Base-by-base conservation (phyloP, 2,329 filamentous ascomycete genomes). In the Microsporum canis region DNA sequence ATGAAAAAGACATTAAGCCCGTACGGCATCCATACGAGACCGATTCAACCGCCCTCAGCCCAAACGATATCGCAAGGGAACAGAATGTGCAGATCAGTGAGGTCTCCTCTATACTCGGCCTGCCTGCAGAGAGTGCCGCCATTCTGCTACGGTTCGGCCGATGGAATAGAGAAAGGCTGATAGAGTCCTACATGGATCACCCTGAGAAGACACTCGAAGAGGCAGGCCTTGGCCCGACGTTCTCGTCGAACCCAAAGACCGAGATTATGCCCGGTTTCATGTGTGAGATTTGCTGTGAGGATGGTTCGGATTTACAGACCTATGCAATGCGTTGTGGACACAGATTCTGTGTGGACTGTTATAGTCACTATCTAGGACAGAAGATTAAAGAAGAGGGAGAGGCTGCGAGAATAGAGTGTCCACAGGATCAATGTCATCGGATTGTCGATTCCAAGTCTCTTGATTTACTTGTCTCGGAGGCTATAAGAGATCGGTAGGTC, bases 331-430 rank as follows among this genome's bases (percentile, higher is more conserved):
- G 89, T 71, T 99, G 94, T 73, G 89, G 87, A 0, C 94, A 99
- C 73, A 84, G 94, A 58, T 99, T 94, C 73, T 99, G 94, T 68
- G 85, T 91, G 38, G 84, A 90, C 69, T 99, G 94, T 77, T 99
- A 96, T 72, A 82, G 86, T 31, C 91, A 96, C 58, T 99, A 99
- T 69, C 77, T 99, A 31, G 83, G 80, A 1, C 91, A 95, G 69
- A 99, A 99, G 79, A 96, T 99, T 67, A 86, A 87, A 60, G 91
- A 94, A 66, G 94, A 99, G 74, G 94, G 94, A 41, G 94, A 99
- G 74, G 92, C 94, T 1, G 91, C 91, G 29, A 83, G 91, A 63
- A 97, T 99, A 68, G 88, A 96, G 74, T 99, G 94, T 72, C 92
- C 94, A 0, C 86, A 89, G 5, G 88, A 95, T 63, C 85, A 85